Base-by-base conservation (phyloP, 2,329 filamentous ascomycete genomes). In the Ambrosiella beaveri region DNA sequence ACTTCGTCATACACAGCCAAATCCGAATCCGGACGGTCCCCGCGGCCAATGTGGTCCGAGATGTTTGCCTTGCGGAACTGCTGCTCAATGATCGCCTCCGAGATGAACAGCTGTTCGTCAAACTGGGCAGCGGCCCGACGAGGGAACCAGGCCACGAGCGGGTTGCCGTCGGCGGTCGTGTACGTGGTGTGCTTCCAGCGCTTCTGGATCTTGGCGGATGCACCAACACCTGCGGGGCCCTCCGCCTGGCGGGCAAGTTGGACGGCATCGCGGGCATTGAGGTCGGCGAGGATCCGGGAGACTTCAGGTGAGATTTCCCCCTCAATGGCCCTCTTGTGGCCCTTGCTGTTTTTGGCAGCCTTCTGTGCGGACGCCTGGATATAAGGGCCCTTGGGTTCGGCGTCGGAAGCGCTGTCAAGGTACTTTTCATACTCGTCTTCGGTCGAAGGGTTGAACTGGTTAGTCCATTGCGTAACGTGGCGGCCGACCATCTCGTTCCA, bases 401-500 rank as follows among this genome's bases (percentile, higher is more conserved):
- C 19, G 17, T 57, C 35, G 11, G 40, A 40, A 37, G 41, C 52
- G 3, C 51, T 19, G 17, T 60, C 59, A 19, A 60, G 15, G 5
- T 50, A 35, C n/a, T 55, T 13, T 7, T 54, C 55, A 9, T 57
- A 60, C 51, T 60, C 59, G 15, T 61, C 60, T 9, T 62, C 54
- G 2, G 58, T 58, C 1, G 63, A 63, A 15, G 66, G 64, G 4
- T 65, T 61, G 12, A 64, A 63, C 2, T 64, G 70, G 11, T 66
- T 64, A 49, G 68, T 67, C 78, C 78, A 81, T 7, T 68, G 63
- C 0, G 68, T 65, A 55, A 77, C 66, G 13, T 67, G 66, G 6
- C 65, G 66, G n/a, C 69, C 66, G 2, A 80, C 61, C 41, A 66
- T 62, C 3, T 66, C 62, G 62, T 81, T 78, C 78, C 78, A 81